Conservation (phyloP, 176 grass and related monocot genomes). For the Carex littledalei region DNA sequence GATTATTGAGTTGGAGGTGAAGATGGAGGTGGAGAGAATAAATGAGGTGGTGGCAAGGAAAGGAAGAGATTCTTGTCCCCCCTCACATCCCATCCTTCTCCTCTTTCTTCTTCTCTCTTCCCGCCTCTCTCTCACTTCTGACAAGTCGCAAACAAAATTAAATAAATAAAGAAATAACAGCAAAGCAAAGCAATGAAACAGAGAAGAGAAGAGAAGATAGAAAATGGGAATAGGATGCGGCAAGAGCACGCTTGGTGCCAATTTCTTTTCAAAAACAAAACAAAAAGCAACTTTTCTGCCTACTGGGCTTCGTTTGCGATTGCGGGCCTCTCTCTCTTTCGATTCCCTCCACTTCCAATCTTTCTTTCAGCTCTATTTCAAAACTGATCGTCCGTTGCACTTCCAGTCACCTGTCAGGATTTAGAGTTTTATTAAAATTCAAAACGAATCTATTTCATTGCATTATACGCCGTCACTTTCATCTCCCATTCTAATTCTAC, state of each 20-base stretch:
- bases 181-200: background rate
- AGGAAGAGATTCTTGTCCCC: conserved; percentile 20
- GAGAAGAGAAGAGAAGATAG: background rate
- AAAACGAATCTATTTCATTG: too few relatives aligned
- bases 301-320: background rate
- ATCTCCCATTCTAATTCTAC: too few relatives aligned
- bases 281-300: background rate
- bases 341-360: background rate
- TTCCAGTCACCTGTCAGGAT: too few relatives aligned
- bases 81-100: background rate
- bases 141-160: background rate
- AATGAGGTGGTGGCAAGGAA: background rate
- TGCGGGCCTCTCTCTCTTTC: background rate
- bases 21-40: background rate
- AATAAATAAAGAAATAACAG: background rate
- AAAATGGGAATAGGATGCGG: conserved; percentile 27
- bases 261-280: background rate
- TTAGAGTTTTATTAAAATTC: too few relatives aligned
- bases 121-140: background rate
- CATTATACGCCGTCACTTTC: too few relatives aligned
- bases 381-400: conserved; percentile 28
- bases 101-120: background rate
- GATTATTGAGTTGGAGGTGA: conserved; percentile 16
- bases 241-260: conserved; percentile 32
- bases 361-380: background rate